These are phyloP conservation scores for Fragaria nilgerrensis DNA, from an alignment of 306 rosid species.

Conservation along the genomic window DNA sequence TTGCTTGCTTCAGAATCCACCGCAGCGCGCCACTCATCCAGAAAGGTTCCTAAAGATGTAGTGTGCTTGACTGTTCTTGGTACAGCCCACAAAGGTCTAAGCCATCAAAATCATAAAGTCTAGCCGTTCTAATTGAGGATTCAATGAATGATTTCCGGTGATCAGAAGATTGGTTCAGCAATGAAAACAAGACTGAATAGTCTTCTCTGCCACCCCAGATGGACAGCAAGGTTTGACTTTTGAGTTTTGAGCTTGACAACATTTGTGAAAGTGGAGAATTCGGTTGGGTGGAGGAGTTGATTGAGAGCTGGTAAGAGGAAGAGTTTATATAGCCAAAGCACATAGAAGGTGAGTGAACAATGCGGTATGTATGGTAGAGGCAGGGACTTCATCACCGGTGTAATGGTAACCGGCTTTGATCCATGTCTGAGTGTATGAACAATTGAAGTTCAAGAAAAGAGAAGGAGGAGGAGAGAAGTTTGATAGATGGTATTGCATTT, in stretches of 20 bases:
- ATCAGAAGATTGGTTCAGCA: constrained; percentile 17
- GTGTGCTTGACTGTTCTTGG: constrained; percentile 12
- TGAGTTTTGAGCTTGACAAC: constrained; percentile 28
- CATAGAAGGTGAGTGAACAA: too few relatives aligned
- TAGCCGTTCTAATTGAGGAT: constrained; percentile 29
- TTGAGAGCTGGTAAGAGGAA: constrained; percentile 11
- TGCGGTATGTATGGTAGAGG: too few relatives aligned
- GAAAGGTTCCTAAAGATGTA: constrained; percentile 16
- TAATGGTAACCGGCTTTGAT: too few relatives aligned
- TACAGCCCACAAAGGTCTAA: constrained; percentile 18
- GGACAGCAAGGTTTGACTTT: constrained; percentile 25
- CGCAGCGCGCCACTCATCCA: constrained; percentile 26
- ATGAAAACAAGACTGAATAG: constrained; percentile 14
- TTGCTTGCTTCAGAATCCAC: constrained; percentile 24
- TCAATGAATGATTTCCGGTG: constrained; percentile 20
- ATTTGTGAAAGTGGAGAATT: constrained; percentile 25
- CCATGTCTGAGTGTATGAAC: constrained; percentile 13
- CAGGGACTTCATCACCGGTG: too few relatives aligned
- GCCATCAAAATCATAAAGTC: constrained; percentile 34
- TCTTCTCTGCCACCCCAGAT: constrained; percentile 27
- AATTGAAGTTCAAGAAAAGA: neutral
- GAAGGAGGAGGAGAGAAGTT: neutral
- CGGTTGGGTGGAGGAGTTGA: neutral
- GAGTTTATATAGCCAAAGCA: constrained; percentile 17
- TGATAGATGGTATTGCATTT: neutral